phyloP scores from a whole-genome alignment of 768 basidiomycete species.

The Naganishia friedmannii region DNA sequence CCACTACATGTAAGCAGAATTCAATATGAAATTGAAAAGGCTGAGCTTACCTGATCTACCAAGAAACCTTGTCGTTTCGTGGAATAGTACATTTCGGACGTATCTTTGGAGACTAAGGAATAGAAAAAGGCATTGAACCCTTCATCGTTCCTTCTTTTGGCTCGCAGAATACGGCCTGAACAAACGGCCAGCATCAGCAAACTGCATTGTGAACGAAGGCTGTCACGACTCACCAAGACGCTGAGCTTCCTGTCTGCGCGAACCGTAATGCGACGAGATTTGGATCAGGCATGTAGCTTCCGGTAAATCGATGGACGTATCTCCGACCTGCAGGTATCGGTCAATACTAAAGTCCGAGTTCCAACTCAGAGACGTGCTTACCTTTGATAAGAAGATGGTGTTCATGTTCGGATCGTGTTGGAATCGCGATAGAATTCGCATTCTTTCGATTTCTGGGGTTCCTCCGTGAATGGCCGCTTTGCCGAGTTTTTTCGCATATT shows the following conservation, averaged over 20 bases:
- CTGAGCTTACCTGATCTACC: slow-evolving; percentile 69
- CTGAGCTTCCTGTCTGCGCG: slow-evolving; percentile 95
- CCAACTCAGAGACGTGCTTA: slow-evolving; percentile 47
- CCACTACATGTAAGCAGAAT: not conserved
- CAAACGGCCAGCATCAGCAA: slow-evolving; percentile 13
- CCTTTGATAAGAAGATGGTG: slow-evolving; percentile 98
- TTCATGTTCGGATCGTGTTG: slow-evolving; percentile 93
- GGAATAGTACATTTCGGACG: slow-evolving; percentile 99
- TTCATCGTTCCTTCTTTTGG: slow-evolving; percentile 96
- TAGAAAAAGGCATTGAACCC: slow-evolving; percentile 99
- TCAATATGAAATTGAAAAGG: not conserved
- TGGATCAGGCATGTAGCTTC: slow-evolving; percentile 99
- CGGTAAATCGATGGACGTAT: slow-evolving; percentile 96
- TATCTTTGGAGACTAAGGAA: slow-evolving; percentile 97
- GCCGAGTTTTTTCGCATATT: slow-evolving; percentile 84
- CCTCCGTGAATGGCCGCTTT: slow-evolving; percentile 96
- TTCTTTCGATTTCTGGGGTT: slow-evolving; percentile 89
- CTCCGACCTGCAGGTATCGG: slow-evolving; percentile 67
- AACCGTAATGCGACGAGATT: slow-evolving; percentile 98
- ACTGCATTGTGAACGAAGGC: not conserved
- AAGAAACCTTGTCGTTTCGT: slow-evolving; percentile 98
- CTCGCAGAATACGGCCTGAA: slow-evolving; percentile 86
- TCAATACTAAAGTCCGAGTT: not conserved
- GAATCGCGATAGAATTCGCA: slow-evolving; percentile 91
- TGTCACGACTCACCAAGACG: slow-evolving; percentile 66